Evolutionary conservation across 1,139 yeast genomes (phyloP).

Genomic region (Geotrichum carabidarum): DNA sequence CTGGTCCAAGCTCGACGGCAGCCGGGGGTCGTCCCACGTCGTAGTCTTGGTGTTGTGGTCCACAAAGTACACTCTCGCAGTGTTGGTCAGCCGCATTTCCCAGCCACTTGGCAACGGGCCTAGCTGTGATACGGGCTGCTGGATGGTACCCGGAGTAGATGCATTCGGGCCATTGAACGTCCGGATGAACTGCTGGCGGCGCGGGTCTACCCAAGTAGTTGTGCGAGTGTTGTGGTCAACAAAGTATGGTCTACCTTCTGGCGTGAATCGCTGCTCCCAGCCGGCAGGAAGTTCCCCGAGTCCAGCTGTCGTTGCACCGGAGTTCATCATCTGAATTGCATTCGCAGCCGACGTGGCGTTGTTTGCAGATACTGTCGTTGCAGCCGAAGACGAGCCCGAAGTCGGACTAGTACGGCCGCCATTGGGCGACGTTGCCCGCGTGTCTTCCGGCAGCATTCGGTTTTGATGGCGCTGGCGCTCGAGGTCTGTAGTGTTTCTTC

Average conservation of each 20-base stretch:
- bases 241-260: slow-evolving; percentile 96
- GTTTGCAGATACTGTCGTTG: slow-evolving; percentile 43
- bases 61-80: slow-evolving; percentile 96
- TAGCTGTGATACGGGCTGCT: slow-evolving; percentile 92
- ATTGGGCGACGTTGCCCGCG: slow-evolving; percentile 36
- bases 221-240: slow-evolving; percentile 98
- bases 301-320: slow-evolving; percentile 93
- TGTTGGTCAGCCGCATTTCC: slow-evolving; percentile 99
- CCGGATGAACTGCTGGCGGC: slow-evolving; percentile 96
- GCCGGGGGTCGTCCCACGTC: slow-evolving; percentile 99
- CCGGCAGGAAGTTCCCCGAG: slow-evolving; percentile 96
- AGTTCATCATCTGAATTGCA: slow-evolving; percentile 41
- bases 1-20: slow-evolving; percentile 94
- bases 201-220: slow-evolving; percentile 99
- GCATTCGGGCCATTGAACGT: slow-evolving; percentile 55
- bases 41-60: slow-evolving; percentile 98
- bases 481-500: slow-evolving; percentile 65
- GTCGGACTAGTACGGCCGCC: slow-evolving; percentile 28
- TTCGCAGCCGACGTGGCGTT: slow-evolving; percentile 61
- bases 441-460: slow-evolving; percentile 77
- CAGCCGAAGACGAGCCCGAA: slow-evolving; percentile 34
- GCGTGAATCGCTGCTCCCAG: slow-evolving; percentile 98
- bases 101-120: slow-evolving; percentile 98
- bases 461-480: slow-evolving; percentile 90
- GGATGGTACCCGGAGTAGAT: slow-evolving; percentile 15